Evolutionary conservation across 805 yeast genomes (phyloP).

Genomic region (Torulaspora indica): DNA sequence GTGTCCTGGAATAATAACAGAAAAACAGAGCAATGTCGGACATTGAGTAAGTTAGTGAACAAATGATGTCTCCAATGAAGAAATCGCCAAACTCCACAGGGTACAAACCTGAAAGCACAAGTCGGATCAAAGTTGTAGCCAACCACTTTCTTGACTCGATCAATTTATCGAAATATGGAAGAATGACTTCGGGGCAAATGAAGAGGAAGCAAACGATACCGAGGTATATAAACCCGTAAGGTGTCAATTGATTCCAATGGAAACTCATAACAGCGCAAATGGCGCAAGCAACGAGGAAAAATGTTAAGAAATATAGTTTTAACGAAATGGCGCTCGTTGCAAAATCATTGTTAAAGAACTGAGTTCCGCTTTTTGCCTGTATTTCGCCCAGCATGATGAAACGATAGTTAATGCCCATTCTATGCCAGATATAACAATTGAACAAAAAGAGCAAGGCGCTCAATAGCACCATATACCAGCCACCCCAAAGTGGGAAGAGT

Average conservation of each 20-base stretch:
- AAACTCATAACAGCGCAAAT: slow-evolving; percentile 75
- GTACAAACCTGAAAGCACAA: slow-evolving; percentile 75
- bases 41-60: slow-evolving; percentile 82
- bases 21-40: slow-evolving; percentile 82
- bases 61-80: slow-evolving; percentile 84
- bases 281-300: slow-evolving; percentile 51
- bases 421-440: slow-evolving; percentile 68
- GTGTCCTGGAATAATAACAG: slow-evolving; percentile 64
- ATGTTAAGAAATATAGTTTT: slow-evolving; percentile 58
- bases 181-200: slow-evolving; percentile 18
- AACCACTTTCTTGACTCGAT: slow-evolving; percentile 75
- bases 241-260: slow-evolving; percentile 65
- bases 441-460: slow-evolving; percentile 59
- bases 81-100: slow-evolving; percentile 96
- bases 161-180: slow-evolving; percentile 35
- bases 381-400: slow-evolving; percentile 79
- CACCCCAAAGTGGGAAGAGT: slow-evolving; percentile 87
- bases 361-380: slow-evolving; percentile 52
- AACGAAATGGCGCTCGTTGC: slow-evolving; percentile 36
- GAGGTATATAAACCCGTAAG: slow-evolving; percentile 65
- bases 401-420: slow-evolving; percentile 76
- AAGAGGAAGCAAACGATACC: slow-evolving; percentile 16
- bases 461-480: slow-evolving; percentile 65
- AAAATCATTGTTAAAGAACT: slow-evolving; percentile 36
- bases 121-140: slow-evolving; percentile 61